Conservation (phyloP, 257 asterid genomes). For the Forsythia viridissima region DNA sequence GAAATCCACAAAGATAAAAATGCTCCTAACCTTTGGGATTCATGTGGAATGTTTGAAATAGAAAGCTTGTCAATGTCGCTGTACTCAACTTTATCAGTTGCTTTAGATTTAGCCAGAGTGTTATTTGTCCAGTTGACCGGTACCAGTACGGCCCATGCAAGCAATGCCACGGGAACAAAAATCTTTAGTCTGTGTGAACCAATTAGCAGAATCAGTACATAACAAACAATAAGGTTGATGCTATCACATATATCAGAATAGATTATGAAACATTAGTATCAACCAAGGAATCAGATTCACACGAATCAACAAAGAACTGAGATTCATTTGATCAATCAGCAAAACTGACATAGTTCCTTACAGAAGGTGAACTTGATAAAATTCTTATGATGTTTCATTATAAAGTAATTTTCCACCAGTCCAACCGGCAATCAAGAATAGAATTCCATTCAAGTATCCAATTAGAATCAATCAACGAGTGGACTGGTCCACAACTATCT, state of each 20-base stretch:
- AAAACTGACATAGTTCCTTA: background rate
- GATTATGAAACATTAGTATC: background rate
- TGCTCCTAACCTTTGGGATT: slow-evolving; percentile 64
- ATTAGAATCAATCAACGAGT: background rate
- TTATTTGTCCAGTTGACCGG: slow-evolving; percentile 96
- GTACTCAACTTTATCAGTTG: slow-evolving; percentile 35
- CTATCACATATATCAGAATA: background rate
- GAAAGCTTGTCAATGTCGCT: slow-evolving; percentile 89
- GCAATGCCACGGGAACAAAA: slow-evolving; percentile 76
- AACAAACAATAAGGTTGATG: slow-evolving; percentile 11
- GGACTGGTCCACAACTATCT: background rate
- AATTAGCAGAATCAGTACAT: slow-evolving; percentile 21
- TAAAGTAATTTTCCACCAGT: background rate
- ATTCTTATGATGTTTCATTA: background rate
- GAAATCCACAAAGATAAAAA: slow-evolving; percentile 5
- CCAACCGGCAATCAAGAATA: background rate
- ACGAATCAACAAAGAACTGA: background rate
- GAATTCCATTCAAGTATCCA: background rate
- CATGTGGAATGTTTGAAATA: slow-evolving; percentile 79
- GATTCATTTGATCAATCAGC: background rate
- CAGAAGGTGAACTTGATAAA: background rate
- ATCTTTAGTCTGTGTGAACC: slow-evolving; percentile 70
- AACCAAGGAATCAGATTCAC: background rate
- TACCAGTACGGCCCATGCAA: slow-evolving; percentile 80
- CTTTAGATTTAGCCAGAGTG: slow-evolving; percentile 50